Conservation (phyloP, 495 filamentous ascomycete genomes). For the Xanthoparmelia taractica region DNA sequence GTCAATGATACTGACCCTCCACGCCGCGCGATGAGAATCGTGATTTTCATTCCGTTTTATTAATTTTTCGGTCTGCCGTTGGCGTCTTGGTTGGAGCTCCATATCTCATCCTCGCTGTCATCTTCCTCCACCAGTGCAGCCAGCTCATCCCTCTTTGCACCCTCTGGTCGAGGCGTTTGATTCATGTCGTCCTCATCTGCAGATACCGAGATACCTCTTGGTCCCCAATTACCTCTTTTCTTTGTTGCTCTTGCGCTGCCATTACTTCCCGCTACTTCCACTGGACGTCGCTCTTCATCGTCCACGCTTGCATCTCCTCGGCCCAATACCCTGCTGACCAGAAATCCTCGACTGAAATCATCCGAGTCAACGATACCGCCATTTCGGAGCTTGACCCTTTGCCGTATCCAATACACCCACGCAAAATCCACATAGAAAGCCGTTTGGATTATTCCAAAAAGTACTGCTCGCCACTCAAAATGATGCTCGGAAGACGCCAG, state of each 20-base stretch:
- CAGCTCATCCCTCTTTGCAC: constrained; percentile 19
- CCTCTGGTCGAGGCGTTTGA: constrained; percentile 13
- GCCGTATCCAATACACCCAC: constrained; percentile 91
- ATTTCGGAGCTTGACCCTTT: constrained; percentile 86
- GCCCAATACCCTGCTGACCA: constrained; percentile 47
- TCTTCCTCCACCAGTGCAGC: constrained; percentile 28
- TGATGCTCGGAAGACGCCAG: constrained; percentile 48
- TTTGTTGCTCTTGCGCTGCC: constrained; percentile 23
- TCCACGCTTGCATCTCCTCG: constrained; percentile 36
- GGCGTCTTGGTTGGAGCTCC: not conserved
- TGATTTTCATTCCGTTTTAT: not conserved
- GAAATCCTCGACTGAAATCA: constrained; percentile 74
- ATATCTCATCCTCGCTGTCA: constrained; percentile 18
- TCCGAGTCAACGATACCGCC: constrained; percentile 92
- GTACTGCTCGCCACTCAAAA: constrained; percentile 62
- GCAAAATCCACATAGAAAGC: constrained; percentile 89
- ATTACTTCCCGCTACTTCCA: constrained; percentile 22
- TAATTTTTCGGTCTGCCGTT: not conserved
- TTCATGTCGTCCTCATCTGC: constrained; percentile 68
- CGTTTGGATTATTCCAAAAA: constrained; percentile 88
- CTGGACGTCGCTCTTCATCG: constrained; percentile 31
- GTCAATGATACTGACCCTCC: not conserved
- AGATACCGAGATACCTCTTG: constrained; percentile 68
- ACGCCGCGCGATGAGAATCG: not conserved
- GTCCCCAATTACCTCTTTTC: constrained; percentile 58